Conservation (phyloP, 805 yeast species). For the Suhomyces sp. region DNA sequence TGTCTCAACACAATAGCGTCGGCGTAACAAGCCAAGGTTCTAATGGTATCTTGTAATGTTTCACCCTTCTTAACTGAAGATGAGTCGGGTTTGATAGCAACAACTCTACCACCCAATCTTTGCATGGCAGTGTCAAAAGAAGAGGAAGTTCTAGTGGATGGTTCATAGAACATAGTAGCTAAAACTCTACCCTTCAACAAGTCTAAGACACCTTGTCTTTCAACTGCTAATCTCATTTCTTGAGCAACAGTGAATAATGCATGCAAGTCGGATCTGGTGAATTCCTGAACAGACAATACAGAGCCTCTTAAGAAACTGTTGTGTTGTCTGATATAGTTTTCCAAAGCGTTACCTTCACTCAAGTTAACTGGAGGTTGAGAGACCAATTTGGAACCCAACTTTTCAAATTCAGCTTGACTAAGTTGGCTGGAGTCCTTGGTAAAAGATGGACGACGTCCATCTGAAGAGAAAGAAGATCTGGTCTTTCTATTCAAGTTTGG, state of each 20-base stretch:
- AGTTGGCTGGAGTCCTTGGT: slow-evolving; percentile 26
- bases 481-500: slow-evolving; percentile 33
- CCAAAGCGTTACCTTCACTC: slow-evolving; percentile 76
- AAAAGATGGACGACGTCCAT: slow-evolving; percentile 36
- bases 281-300: slow-evolving; percentile 83
- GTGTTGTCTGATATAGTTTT: slow-evolving; percentile 71
- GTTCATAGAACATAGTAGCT: slow-evolving; percentile 96
- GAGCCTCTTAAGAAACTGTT: slow-evolving; percentile 91
- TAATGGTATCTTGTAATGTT: slow-evolving; percentile 92
- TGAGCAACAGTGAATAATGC: slow-evolving; percentile 94
- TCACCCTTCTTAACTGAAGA: slow-evolving; percentile 99
- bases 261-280: slow-evolving; percentile 86
- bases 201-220: slow-evolving; percentile 92
- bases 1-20: slow-evolving; percentile 98
- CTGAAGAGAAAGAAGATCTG: slow-evolving; percentile 39
- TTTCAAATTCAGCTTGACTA: slow-evolving; percentile 47
- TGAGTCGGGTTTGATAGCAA: slow-evolving; percentile 76
- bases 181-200: slow-evolving; percentile 85
- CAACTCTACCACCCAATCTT: slow-evolving; percentile 97
- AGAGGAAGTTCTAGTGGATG: slow-evolving; percentile 94
- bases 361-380: slow-evolving; percentile 69
- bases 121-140: slow-evolving; percentile 99
- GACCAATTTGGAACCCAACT: slow-evolving; percentile 65
- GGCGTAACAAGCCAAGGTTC: slow-evolving; percentile 91
- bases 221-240: slow-evolving; percentile 95